Conservation (phyloP, 108 stramenopile species). For the Halocafeteria seosinensis region DNA sequence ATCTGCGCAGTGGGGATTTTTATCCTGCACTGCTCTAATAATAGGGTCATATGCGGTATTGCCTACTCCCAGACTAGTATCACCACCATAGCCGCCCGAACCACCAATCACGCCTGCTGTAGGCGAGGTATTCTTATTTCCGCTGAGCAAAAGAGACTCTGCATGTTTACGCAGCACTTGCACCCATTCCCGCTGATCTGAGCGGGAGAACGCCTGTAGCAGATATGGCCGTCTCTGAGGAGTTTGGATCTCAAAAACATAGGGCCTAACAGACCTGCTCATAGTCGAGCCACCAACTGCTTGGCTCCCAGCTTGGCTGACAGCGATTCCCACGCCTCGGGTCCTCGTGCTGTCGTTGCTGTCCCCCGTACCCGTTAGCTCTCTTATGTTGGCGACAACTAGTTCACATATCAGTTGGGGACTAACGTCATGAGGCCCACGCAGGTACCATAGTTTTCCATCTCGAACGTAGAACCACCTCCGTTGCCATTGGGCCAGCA, state of each 20-base stretch:
- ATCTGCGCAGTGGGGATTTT: slow-evolving; percentile 32
- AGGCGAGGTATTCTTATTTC: background rate
- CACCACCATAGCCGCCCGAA: slow-evolving; percentile 5
- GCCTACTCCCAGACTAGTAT: background rate
- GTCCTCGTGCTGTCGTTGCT: background rate
- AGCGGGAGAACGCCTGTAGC: slow-evolving; percentile 2
- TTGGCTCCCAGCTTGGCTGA: background rate
- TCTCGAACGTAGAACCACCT: slow-evolving; percentile 9
- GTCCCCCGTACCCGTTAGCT: background rate
- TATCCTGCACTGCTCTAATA: slow-evolving; percentile 1
- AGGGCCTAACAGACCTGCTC: background rate
- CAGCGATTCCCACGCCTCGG: background rate
- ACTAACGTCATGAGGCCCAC: background rate
- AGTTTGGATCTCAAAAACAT: slow-evolving; percentile 6
- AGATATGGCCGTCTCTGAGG: background rate
- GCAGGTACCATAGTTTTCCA: slow-evolving; percentile 8
- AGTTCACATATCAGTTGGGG: background rate
- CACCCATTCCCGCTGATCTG: background rate
- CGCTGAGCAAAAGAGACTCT: slow-evolving; percentile 2
- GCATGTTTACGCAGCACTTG: background rate
- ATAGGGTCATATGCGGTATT: background rate
- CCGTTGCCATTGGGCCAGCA: slow-evolving; percentile 10
- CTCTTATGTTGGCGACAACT: slow-evolving; percentile 2
- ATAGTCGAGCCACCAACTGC: background rate
- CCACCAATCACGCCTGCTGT: background rate